Evolutionary conservation across 2,329 filamentous ascomycete species (phyloP), one percentile per base, ranked within the genome.

Genomic region (Stachybotrys chartarum): DNA sequence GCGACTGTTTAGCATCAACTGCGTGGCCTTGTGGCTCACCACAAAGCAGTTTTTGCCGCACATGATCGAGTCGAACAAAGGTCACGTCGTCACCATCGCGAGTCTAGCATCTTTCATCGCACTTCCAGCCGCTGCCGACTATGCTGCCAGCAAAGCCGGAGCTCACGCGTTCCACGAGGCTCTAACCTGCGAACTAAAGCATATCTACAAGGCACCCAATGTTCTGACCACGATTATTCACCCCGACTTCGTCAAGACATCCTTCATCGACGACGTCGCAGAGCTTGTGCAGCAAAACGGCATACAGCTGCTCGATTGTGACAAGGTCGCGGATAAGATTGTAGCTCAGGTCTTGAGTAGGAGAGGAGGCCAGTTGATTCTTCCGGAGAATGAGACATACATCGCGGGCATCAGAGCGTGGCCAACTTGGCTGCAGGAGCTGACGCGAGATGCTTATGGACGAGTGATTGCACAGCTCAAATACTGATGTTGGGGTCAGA

Each of bases 31-130:
- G 70, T 88, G 82, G 75, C 83, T 77, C 69, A 77, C 84, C 3
- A 73, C 78, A 0, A 79, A 83, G 62, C 79, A 86, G 59, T 90
- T 90, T 68, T 73, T 91, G 1, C 87, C 87, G 0, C 65, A 70
- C 60, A 87, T 91, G 79, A 72, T 86, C 50, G 65, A 71, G 30
- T 62, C 65, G 6, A 83, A 89, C 72, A 86, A 90, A 71, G 87
- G 87, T 53, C 87, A 88, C 73, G 69, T 90, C 49, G 82, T 90
- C 39, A 90, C 84, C 0, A 79, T 90, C 11, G 85, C 87, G 14
- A 84, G 80, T n/a, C 74, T 84, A 47, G 85, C 86, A 0, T 80
- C 80, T 11, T 88, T 82, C 65, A 66, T 83, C 5, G 74, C 79
- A 1, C 77, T 83, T 0, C 79, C 85, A 1, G 78, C 77, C 55